Percentiles rank a stretch among this genome's conserved stretches.
phyloP scores from a whole-genome alignment of 2,329 filamentous ascomycete genomes.

The Rhynchosporium secalis region DNA sequence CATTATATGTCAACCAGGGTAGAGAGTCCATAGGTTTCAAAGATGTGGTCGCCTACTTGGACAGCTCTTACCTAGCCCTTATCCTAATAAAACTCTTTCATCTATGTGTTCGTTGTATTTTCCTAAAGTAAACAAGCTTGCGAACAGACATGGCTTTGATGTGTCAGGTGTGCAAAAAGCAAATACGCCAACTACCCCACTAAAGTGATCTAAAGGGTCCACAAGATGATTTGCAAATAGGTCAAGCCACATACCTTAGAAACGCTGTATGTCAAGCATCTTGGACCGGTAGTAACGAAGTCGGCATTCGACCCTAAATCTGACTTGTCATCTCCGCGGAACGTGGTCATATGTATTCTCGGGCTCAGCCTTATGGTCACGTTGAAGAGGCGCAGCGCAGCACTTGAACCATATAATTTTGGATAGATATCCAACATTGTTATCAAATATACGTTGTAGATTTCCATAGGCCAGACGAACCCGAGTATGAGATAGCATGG shows the following conservation, averaged over 20 bases:
- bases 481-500: not conserved
- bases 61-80: not conserved
- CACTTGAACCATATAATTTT: too few species aligned
- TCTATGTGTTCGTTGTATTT: not conserved
- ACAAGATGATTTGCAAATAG: not conserved
- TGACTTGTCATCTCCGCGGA: slow-evolving; percentile 6
- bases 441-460: not conserved
- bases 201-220: not conserved
- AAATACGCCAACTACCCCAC: not conserved
- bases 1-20: not conserved
- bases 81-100: not conserved
- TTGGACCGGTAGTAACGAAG: not conserved
- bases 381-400: not conserved
- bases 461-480: not conserved
- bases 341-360: not conserved
- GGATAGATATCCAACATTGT: not conserved
- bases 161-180: slow-evolving; percentile 1
- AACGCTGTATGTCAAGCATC: too few species aligned
- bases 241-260: too few species aligned
- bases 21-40: not conserved
- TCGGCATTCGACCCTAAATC: not conserved
- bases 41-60: not conserved
- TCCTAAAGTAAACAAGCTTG: slow-evolving; percentile 9
- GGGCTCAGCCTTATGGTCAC: slow-evolving; percentile 1
- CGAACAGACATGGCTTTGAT: slow-evolving; percentile 4